Conservation (phyloP, 1,284 basidiomycete species). For the Pseudozyma hubeiensis region DNA sequence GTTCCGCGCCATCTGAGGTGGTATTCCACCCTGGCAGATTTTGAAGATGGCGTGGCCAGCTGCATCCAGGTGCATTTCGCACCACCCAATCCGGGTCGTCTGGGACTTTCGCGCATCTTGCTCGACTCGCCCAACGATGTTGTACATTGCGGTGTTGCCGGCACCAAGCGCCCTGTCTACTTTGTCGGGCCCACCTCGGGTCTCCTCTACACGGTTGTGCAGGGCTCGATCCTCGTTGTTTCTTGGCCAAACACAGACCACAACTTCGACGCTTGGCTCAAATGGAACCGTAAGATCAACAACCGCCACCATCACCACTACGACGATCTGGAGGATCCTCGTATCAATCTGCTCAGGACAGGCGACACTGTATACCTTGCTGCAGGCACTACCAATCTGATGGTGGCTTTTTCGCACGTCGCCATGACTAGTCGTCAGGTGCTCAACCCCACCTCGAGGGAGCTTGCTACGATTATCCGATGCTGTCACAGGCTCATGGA, state of each 20-base stretch:
- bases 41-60: conserved; percentile 3
- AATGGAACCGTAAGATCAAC: conserved; percentile 1
- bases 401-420: conserved; percentile 29
- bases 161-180: conserved; percentile 13
- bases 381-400: conserved; percentile 18
- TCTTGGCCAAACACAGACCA: conserved; percentile 25
- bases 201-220: conserved; percentile 26
- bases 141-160: conserved; percentile 27
- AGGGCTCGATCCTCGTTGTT: conserved; percentile 30
- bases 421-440: conserved; percentile 30
- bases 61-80: conserved; percentile 7
- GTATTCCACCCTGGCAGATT: conserved; percentile 12
- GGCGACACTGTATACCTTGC: conserved; percentile 34
- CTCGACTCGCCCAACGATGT: conserved; percentile 7
- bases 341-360: conserved; percentile 26
- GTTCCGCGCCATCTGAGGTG: conserved; percentile 18
- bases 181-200: conserved; percentile 18
- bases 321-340: conserved; percentile 20
- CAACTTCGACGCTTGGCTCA: conserved; percentile 25
- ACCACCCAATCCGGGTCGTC: conserved; percentile 1
- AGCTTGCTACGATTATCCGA: conserved; percentile 9
- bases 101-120: conserved; percentile 9
- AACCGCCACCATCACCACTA: conserved; percentile 8
- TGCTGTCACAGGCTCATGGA: conserved; percentile 23
- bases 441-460: conserved; percentile 15